Conservation (phyloP, 1,139 yeast genomes). For the Suhomyces bolitotheri region DNA sequence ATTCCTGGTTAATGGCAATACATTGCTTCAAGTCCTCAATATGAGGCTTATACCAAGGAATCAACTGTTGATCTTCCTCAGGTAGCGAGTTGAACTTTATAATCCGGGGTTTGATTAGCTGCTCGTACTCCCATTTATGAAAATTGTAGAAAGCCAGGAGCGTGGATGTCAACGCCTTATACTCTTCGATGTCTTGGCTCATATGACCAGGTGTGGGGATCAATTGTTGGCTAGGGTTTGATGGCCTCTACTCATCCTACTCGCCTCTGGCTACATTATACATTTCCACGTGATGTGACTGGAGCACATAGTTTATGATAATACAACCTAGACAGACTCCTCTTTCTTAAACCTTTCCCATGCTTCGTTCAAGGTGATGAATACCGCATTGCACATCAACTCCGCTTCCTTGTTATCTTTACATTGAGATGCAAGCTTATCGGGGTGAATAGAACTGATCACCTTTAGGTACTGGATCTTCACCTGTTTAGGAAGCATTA, state of each 20-base stretch:
- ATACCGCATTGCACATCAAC: slow-evolving; percentile 85
- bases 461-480: slow-evolving; percentile 89
- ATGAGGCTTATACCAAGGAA: slow-evolving; percentile 56
- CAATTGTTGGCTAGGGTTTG: too few species aligned
- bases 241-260: neutral
- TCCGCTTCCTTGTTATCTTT: slow-evolving; percentile 62
- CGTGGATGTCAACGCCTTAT: slow-evolving; percentile 39
- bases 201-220: slow-evolving; percentile 11
- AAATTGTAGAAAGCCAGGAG: slow-evolving; percentile 40
- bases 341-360: slow-evolving; percentile 83
- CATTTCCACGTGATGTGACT: slow-evolving; percentile 1
- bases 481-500: slow-evolving; percentile 89
- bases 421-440: slow-evolving; percentile 56
- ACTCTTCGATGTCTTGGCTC: slow-evolving; percentile 34
- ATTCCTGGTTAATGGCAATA: slow-evolving; percentile 50
- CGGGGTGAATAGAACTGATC: slow-evolving; percentile 91
- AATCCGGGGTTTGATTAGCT: slow-evolving; percentile 37
- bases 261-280: slow-evolving; percentile 1
- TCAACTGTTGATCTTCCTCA: slow-evolving; percentile 38
- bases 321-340: slow-evolving; percentile 31
- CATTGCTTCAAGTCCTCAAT: slow-evolving; percentile 45
- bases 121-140: slow-evolving; percentile 37
- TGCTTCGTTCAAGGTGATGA: slow-evolving; percentile 78
- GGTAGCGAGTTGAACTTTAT: slow-evolving; percentile 34
- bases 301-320: neutral